phyloP scores from a whole-genome alignment of 805 yeast species.

The Cyberlindnera maclurae region DNA sequence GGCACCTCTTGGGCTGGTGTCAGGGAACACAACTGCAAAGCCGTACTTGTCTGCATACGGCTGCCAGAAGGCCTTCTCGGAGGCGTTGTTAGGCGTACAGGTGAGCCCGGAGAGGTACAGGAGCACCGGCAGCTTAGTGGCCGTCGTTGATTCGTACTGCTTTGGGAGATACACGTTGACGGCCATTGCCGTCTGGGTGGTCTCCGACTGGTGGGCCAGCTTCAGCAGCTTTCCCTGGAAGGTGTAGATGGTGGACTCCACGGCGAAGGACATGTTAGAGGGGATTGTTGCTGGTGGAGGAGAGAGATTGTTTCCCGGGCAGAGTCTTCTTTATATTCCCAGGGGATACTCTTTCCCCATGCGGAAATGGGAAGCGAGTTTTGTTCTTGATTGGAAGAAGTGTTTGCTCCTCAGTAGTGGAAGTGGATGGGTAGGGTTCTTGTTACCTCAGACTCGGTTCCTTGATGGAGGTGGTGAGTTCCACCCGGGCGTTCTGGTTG shows the following conservation, averaged over 20 bases:
- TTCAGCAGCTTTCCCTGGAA: conserved; percentile 76
- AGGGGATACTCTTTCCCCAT: not conserved
- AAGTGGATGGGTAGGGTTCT: no score
- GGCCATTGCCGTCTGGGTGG: conserved; percentile 67
- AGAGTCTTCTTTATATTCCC: not conserved
- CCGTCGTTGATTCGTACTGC: conserved; percentile 26
- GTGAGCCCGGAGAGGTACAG: conserved; percentile 84
- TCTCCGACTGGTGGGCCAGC: conserved; percentile 61
- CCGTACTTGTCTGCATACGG: conserved; percentile 75
- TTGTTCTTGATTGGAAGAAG: no score
- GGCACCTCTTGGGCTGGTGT: conserved; percentile 92
- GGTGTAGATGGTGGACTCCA: conserved; percentile 29
- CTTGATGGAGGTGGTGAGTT: no score
- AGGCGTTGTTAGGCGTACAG: conserved; percentile 87
- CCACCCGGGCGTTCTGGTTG: no score
- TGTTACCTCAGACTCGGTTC: no score
- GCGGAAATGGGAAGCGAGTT: not conserved
- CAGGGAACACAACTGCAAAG: conserved; percentile 88
- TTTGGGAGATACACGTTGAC: conserved; percentile 80
- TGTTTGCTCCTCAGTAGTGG: no score
- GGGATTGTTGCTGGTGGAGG: not conserved
- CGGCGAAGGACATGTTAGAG: conserved; percentile 16
- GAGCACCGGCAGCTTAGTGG: conserved; percentile 57
- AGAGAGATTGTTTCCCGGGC: not conserved
- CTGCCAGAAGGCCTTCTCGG: conserved; percentile 88